phyloP scores from a whole-genome alignment of 306 rosid genomes.

The Cicer arietinum region DNA sequence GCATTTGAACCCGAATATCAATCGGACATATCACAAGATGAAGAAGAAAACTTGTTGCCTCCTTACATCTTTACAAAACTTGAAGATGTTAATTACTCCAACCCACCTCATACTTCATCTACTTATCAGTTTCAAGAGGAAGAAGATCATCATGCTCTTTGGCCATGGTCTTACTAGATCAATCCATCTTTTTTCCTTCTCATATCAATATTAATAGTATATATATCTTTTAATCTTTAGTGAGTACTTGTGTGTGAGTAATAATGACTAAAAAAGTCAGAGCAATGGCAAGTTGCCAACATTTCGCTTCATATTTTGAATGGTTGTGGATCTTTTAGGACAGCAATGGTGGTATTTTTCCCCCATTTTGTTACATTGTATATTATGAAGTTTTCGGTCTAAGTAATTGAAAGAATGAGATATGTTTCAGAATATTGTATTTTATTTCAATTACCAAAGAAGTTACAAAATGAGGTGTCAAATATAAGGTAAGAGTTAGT shows the following conservation, averaged over 20 bases:
- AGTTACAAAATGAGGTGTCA: neutral
- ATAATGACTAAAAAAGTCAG: constrained; percentile 14
- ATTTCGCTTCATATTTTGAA: constrained; percentile 10
- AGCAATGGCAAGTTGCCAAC: constrained; percentile 32
- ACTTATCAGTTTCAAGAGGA: constrained; percentile 72
- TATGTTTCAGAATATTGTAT: neutral
- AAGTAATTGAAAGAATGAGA: constrained; percentile 44
- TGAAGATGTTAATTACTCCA: constrained; percentile 66
- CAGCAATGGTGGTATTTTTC: constrained; percentile 29
- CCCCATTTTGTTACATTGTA: constrained; percentile 43
- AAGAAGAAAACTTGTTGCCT: constrained; percentile 73
- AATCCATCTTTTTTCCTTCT: neutral
- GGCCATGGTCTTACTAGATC: constrained; percentile 71
- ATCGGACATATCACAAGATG: constrained; percentile 81
- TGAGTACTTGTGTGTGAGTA: neutral
- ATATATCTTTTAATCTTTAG: constrained; percentile 14
- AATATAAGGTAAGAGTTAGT: no score
- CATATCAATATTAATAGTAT: neutral
- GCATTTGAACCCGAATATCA: constrained; percentile 63
- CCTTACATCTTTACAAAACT: constrained; percentile 67
- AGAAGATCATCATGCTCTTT: constrained; percentile 72
- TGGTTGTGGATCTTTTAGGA: constrained; percentile 41
- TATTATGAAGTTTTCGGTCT: constrained; percentile 23
- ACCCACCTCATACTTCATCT: constrained; percentile 61
- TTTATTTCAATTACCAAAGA: constrained; percentile 3